Base-by-base conservation (phyloP, 2,329 filamentous ascomycete genomes). In the Drechmeria coniospora region DNA sequence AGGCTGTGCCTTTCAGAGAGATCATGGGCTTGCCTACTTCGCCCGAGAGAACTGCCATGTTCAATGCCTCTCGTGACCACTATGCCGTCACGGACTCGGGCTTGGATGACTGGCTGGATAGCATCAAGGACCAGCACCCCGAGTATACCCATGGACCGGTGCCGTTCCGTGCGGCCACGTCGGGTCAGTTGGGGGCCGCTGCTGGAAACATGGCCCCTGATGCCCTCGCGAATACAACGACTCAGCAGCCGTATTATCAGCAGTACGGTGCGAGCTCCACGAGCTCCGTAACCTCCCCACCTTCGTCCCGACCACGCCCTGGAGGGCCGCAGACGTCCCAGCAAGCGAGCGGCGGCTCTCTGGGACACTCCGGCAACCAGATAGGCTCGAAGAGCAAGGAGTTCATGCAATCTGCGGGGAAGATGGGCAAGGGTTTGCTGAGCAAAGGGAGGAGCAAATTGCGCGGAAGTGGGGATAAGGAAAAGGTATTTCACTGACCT, bases 381-480 rank as follows among this genome's bases (percentile, higher is more conserved):
- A 70, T 86, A 49, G 79, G 82, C 41, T 68, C 75, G 21, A 87
- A 86, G 59, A 76, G 86, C 49, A 94, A 93, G 57, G 84, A 92
- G 43, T 59, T 94, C 16, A 65, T 94, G 47, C 80, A 90, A 38
- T 77, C 78, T 14, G 86, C 86, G 30, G 83, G 82, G 29, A 84
- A 82, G 48, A 82, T 83, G 32, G 84, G 86, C 26, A 93, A 93
- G 59, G 87, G 86, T 28, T 55, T 94, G 37, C 76, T 94, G 51
- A 83, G 79, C 39, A 92, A 92, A 58, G 82, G 86, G 40, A 87
- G 80, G 57, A 87, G 70, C 57, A 87, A 82, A 54, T 74, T 93
- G 50, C 62, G 67, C 36, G 68, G 65, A 48, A 69, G 68, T 37
- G 72, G 74, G 47, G 81, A 90, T 55, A 92, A 74, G 47, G 81